Evolutionary conservation across 805 yeast genomes (phyloP), one percentile per base, ranked within the genome.

Genomic region (Candida ulmi): DNA sequence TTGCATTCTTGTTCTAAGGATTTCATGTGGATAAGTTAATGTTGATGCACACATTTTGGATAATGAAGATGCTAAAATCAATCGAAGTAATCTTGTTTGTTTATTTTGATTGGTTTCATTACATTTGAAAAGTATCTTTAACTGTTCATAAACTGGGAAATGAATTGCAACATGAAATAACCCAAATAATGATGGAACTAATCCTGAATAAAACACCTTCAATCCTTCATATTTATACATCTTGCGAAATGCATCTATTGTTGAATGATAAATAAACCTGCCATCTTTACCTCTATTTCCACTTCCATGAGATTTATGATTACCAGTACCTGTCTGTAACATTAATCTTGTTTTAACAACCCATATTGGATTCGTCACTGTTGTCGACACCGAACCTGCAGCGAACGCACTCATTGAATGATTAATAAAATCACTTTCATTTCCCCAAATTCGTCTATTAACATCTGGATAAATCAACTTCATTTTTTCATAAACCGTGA

Each of bases 301-400:
- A n/a, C n/a, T n/a, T n/a, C n/a, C n/a, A n/a, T 29, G 28, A 33
- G 8, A 34, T 19, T 19, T 41, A 36, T 28, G 36, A n/a, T 31
- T 26, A 11, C 50, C 53, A 26, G 41, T 46, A 8, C 54, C 51
- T 9, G 82, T 80, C 54, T 86, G 95, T 30, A 90, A 69, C 98
- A 93, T 93, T 37, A 93, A 65, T 54, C 99, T 69, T 2, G 99
- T 93, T 59, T 93, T 93, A 24, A 93, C 90, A 33, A 93, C 98
- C 99, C 99, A 93, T 12, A 91, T 86, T 11, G 99, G 99, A 59
- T 93, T 93, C 0, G 96, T 91, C 8, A 80, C 60, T 11, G 87
- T 69, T 1, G 98, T 84, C 2, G 95, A 84, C 8, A 81, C 77
- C 40, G 86, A 78, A 23, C 99, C 99, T 2, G 98, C 96, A 5